Base-by-base conservation (phyloP, 352 stramenopile genomes). In the Globisporangium radiosum region DNA sequence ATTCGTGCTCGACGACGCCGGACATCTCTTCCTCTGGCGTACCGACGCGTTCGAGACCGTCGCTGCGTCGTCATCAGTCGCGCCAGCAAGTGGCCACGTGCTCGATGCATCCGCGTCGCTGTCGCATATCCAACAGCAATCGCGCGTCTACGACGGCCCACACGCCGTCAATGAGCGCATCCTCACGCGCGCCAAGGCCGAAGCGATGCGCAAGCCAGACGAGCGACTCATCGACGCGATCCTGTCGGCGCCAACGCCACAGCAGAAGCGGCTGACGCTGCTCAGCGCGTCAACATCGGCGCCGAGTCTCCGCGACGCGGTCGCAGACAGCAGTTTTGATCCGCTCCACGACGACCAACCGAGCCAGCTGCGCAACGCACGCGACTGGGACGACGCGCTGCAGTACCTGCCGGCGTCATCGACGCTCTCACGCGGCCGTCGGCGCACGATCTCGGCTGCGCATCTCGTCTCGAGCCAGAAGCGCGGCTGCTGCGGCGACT, bases 381-480 rank as follows among this genome's bases (percentile, higher is more conserved):
- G 44, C 5, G 68, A 87, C 36, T 89, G 69, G 72, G 70, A 90
- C 14, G 66, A 82, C 17, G 76, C 67, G 0, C 73, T 90, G 55
- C 65, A 85, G 44, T 87, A 75, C 43, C 66, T 90, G 11, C 73
- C 79, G 3, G 54, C 68, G 7, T 77, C 65, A 0, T 90, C 76
- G 1, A 72, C 75, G 0, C 50, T 91, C 0, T 91, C 81, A n/a
- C 74, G 75, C n/a, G 69, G 66, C 3, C 66, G 80, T 2, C 62
- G 75, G 1, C 77, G 83, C 14, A 68, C 73, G 4, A 52, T 88
- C 9, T 87, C 83, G 13, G 83, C 81, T 14, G 72, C 78, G 13
- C 78, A 90, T 49, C 64, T 93, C 6, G 68, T 78, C 14, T 93
- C 77, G 11, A 92, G 83, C 54, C 83, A 92, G 44, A 88, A 87